Evolutionary conservation across 108 stramenopile species (phyloP), one percentile per base, ranked within the genome.

Genomic region (Stephanodiscus triporus): DNA sequence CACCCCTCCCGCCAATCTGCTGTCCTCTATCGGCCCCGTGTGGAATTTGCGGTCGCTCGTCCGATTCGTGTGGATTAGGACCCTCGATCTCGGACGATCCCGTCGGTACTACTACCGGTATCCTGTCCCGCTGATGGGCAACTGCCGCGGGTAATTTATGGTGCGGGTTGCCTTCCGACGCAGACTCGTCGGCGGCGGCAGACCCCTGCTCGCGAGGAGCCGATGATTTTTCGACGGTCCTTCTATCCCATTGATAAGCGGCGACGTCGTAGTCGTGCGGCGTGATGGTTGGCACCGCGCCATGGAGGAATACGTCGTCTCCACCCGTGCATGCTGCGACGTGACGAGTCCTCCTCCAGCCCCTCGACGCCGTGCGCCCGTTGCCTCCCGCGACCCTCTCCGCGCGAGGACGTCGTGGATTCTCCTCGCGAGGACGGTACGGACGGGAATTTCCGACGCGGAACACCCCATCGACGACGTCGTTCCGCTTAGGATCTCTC

Each of bases 201-300:
- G 57, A 27, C 22, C 30, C 30, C 9, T 58, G 7, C 20, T 54
- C 20, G 20, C 16, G 29, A 32, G 57, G 17, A 20, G 23, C 27
- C 9, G 16, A 7, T 7, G 32, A 34, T 4, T 34, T 4, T 34
- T 37, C 19, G 2, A 38, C 17, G 17, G 58, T 34, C 36, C 37
- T 4, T 59, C 58, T 59, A 30, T 59, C 58, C 58, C 58, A 59
- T 14, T 59, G 58, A 37, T 59, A 59, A 8, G 58, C 58, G 19
- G 34, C 58, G n/a, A 59, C 58, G 19, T 59, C 58, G 14, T 34
- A 59, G 19, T 19, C 36, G 16, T 38, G 38, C 29, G 51, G 51
- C 24, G 51, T 22, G 23, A 24, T 1, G 23, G 51, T 53, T 6
- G 51, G 51, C 19, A 53, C 51, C 40, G 40, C 40, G 40, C 40